These are phyloP conservation scores for Calonectria multiphialidica DNA, from an alignment of 2,329 filamentous ascomycete species.

Conservation along the genomic window DNA sequence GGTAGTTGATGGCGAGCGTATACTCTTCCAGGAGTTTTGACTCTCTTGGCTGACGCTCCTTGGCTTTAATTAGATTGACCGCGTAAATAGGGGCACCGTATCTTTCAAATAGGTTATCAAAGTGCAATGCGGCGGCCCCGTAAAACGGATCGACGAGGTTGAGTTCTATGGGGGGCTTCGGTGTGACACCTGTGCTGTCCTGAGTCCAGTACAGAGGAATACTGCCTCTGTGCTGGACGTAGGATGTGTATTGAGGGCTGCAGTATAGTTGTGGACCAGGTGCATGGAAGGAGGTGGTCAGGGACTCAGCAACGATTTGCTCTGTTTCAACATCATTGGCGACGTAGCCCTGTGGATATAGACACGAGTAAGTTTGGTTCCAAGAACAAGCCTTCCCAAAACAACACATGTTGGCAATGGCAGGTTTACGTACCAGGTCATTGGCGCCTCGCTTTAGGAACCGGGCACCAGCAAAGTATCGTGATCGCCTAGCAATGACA, in stretches of 20 bases:
- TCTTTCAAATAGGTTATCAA: conserved; percentile 92
- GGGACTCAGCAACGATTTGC: conserved; percentile 94
- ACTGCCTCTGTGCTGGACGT: conserved; percentile 95
- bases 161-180: conserved; percentile 95
- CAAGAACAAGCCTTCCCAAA: background rate
- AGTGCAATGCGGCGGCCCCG: conserved; percentile 90
- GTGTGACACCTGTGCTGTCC: conserved; percentile 93
- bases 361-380: background rate
- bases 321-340: conserved; percentile 99
- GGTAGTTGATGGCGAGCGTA: conserved; percentile 86
- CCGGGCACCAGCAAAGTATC: conserved; percentile 92
- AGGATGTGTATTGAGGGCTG: conserved; percentile 93
- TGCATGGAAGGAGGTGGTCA: conserved; percentile 95
- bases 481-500: conserved; percentile 90
- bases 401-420: too few relatives aligned
- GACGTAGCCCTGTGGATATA: conserved; percentile 77
- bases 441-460: conserved; percentile 97
- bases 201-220: conserved; percentile 99
- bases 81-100: conserved; percentile 95
- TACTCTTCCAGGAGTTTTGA: conserved; percentile 92
- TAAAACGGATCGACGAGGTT: conserved; percentile 98
- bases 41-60: conserved; percentile 90
- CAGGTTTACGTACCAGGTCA: conserved; percentile 68
- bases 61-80: conserved; percentile 89
- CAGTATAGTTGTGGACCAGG: conserved; percentile 88